Evolutionary conservation across 441 rosid genomes (phyloP).

Genomic region (Erodium texanum): DNA sequence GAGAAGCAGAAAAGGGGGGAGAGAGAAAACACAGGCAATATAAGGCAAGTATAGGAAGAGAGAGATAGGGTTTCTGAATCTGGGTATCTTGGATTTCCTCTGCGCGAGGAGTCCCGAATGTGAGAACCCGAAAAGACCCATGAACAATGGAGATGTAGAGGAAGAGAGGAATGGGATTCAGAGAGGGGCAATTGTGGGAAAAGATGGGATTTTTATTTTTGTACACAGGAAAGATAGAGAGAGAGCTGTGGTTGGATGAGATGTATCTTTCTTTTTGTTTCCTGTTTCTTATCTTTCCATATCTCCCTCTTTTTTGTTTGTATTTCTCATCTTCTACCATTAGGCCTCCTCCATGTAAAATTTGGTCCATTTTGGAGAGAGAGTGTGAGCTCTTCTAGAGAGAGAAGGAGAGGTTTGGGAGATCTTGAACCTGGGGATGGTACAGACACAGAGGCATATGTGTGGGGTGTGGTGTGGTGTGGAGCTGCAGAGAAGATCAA

Average conservation of each 20-base stretch:
- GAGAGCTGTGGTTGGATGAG: background rate
- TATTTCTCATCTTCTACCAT: no score
- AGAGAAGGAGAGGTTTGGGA: no score
- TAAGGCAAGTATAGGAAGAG: constrained; percentile 1
- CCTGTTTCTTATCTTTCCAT: background rate
- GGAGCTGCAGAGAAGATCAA: no score
- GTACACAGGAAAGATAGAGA: background rate
- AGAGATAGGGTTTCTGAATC: background rate
- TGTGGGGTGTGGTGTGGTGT: no score
- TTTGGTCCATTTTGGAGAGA: no score
- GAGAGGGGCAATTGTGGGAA: background rate
- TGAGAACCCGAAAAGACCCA: no score
- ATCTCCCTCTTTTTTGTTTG: no score
- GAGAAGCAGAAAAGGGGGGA: background rate
- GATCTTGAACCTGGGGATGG: no score
- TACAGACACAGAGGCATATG: no score
- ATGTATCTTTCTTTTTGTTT: background rate
- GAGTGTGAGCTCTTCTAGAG: no score
- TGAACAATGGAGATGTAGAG: background rate
- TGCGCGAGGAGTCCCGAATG: constrained; percentile 5
- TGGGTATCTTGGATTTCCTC: constrained; percentile 3
- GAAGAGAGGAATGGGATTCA: background rate
- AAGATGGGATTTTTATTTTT: background rate
- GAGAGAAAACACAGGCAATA: background rate
- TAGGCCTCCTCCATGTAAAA: no score